phyloP scores from a whole-genome alignment of 495 filamentous ascomycete species.

The Acidomyces sp. region DNA sequence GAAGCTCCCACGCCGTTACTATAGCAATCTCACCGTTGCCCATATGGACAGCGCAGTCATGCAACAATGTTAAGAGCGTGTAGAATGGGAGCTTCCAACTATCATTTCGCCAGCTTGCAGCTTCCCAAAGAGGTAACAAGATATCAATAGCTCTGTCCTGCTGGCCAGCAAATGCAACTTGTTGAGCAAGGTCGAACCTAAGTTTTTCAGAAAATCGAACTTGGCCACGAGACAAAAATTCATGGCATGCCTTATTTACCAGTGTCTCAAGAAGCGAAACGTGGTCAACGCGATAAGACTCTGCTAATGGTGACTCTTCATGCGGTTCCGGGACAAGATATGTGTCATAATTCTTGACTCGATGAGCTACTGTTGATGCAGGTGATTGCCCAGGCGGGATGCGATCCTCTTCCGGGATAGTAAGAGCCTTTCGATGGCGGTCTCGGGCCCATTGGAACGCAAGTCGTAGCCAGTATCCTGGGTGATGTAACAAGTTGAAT shows the following conservation, averaged over 20 bases:
- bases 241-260: slow-evolving; percentile 45
- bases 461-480: slow-evolving; percentile 72
- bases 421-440: slow-evolving; percentile 46
- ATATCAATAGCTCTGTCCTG: slow-evolving; percentile 56
- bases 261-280: slow-evolving; percentile 46
- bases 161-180: slow-evolving; percentile 45
- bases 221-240: slow-evolving; percentile 54
- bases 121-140: slow-evolving; percentile 58
- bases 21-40: slow-evolving; percentile 1
- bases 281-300: slow-evolving; percentile 45
- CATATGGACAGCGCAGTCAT: slow-evolving; percentile 48
- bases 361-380: slow-evolving; percentile 51
- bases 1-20: slow-evolving; percentile 3
- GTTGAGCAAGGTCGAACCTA: slow-evolving; percentile 54
- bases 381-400: slow-evolving; percentile 51
- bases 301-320: slow-evolving; percentile 40
- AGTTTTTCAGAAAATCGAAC: slow-evolving; percentile 52
- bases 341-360: slow-evolving; percentile 63
- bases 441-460: slow-evolving; percentile 52
- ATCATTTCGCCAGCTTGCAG: slow-evolving; percentile 58
- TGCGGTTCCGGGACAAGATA: slow-evolving; percentile 73
- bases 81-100: slow-evolving; percentile 70
- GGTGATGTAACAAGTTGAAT: slow-evolving; percentile 71
- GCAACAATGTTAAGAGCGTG: slow-evolving; percentile 58
- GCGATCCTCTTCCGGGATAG: slow-evolving; percentile 65